Percentiles rank a stretch among this genome's conserved stretches.
These are phyloP conservation scores for Phytophthora sansomeana DNA, from an alignment of 352 stramenopile genomes.

Conservation along the genomic window DNA sequence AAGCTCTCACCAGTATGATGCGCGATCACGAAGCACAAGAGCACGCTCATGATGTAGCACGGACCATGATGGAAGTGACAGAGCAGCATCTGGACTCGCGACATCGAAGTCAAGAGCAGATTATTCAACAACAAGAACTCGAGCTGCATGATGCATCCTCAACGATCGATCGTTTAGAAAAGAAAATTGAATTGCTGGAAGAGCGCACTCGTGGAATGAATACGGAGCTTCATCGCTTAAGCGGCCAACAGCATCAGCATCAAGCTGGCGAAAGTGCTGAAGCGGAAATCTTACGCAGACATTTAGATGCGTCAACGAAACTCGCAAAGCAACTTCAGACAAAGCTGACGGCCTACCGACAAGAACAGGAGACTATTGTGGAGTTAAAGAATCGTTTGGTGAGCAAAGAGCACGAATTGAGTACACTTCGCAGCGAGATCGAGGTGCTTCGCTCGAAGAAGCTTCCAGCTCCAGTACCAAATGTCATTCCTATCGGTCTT, in stretches of 20 bases:
- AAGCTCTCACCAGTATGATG: conserved; percentile 50
- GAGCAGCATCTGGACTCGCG: conserved; percentile 33
- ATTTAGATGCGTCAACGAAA: conserved; percentile 37
- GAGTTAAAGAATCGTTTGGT: conserved; percentile 17
- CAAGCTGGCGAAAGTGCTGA: conserved; percentile 52
- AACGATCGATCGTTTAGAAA: conserved; percentile 34
- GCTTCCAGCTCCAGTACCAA: conserved; percentile 1
- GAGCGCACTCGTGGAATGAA: conserved; percentile 29
- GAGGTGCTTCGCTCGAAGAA: conserved; percentile 28
- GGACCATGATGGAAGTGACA: conserved; percentile 31
- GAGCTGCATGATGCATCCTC: conserved; percentile 37
- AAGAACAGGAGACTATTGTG: conserved; percentile 27
- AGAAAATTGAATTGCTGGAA: conserved; percentile 30
- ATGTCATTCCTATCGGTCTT: conserved; percentile 3
- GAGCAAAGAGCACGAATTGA: conserved; percentile 37
- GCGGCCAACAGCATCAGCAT: conserved; percentile 21
- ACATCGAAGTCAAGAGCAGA: conserved; percentile 39
- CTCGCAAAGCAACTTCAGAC: conserved; percentile 37
- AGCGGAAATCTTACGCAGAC: conserved; percentile 60
- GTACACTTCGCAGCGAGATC: conserved; percentile 23
- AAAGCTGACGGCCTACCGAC: conserved; percentile 36
- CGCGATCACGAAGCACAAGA: conserved; percentile 44
- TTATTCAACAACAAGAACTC: conserved; percentile 41
- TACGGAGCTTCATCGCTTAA: conserved; percentile 32
- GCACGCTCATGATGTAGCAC: conserved; percentile 30